Evolutionary conservation across 2,329 filamentous ascomycete genomes (phyloP).

Genomic region (Alternaria sp.): DNA sequence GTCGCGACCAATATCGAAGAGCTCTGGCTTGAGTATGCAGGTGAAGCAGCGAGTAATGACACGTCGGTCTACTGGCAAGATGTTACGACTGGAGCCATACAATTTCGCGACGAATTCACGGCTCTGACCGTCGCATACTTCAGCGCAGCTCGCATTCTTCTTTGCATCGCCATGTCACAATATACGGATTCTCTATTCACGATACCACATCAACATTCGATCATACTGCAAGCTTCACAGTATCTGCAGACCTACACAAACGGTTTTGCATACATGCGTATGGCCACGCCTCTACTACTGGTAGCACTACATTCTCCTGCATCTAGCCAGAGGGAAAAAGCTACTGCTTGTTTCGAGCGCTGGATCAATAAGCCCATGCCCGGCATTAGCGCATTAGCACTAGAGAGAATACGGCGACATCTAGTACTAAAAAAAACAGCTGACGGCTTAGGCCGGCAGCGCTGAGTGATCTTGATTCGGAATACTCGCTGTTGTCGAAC

Average conservation of each 20-base stretch:
- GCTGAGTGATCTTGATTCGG: not conserved
- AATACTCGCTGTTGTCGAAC: not conserved
- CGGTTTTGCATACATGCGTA: slow-evolving; percentile 43
- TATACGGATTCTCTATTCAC: slow-evolving; percentile 12
- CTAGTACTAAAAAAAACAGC: not conserved
- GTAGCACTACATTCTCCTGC: slow-evolving; percentile 36
- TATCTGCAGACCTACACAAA: slow-evolving; percentile 30
- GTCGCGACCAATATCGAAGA: slow-evolving; percentile 23
- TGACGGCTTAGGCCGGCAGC: not conserved
- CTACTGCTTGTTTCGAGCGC: slow-evolving; percentile 27
- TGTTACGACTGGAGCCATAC: not conserved
- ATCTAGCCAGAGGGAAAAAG: slow-evolving; percentile 21
- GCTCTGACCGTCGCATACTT: slow-evolving; percentile 38
- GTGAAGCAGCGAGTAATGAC: slow-evolving; percentile 10
- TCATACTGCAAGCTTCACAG: slow-evolving; percentile 32
- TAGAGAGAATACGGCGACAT: slow-evolving; percentile 27
- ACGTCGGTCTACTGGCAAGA: slow-evolving; percentile 14
- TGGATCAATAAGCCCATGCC: slow-evolving; percentile 36
- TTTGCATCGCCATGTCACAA: slow-evolving; percentile 21
- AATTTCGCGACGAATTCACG: slow-evolving; percentile 35
- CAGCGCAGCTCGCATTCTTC: slow-evolving; percentile 28
- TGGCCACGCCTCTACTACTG: slow-evolving; percentile 39
- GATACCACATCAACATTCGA: slow-evolving; percentile 15
- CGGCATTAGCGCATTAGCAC: slow-evolving; percentile 39
- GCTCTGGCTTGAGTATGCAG: slow-evolving; percentile 32